Evolutionary conservation across 768 basidiomycete genomes (phyloP), one percentile per base, ranked within the genome.

Genomic region (Rhizopogon rudus): DNA sequence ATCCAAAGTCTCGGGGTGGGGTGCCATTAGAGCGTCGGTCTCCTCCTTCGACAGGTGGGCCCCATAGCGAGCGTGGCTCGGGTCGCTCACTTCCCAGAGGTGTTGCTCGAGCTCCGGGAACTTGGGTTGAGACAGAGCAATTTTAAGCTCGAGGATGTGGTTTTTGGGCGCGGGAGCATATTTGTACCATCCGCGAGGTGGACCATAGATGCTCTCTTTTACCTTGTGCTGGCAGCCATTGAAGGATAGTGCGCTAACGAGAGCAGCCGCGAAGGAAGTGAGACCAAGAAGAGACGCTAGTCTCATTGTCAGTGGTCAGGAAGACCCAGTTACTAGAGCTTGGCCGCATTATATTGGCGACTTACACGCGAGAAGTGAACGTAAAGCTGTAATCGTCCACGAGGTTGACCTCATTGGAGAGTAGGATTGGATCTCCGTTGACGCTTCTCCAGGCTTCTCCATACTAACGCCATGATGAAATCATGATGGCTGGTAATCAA

Each of bases 41-140:
- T 89, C 80, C 52, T 79, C 81, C 66, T 85, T 86, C 54, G 84
- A 78, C 40, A 90, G 67, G 63, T 82, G 74, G 17, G 74, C 70
- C 1, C 82, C 83, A 60, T 83, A 84, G 37, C 79, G 79, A 29
- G 64, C 57, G 54, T 84, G 82, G 44, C 65, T 66, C 0, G 83
- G 84, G 61, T 84, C 73, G 61, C 81, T 83, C n/a, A 83, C 72
- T 65, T 84, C 79, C 64, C 73, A 79, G 5, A 86, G 65, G 44
- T 80, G 77, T 39, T 77, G 65, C 61, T 84, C 81, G 52, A 85
- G 64, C 25, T 67, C 63, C 40, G 65, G 60, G 59, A 83, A 83
- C 61, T 81, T 73, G 22, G 75, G 74, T 58, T 82, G 82, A 8
- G 75, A 75, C 28, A 86, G 76, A 20, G 75, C 84, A 44, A 86